Evolutionary conservation across 2,329 filamentous ascomycete genomes (phyloP).

Genomic region (Aspergillus quadrilineatus): DNA sequence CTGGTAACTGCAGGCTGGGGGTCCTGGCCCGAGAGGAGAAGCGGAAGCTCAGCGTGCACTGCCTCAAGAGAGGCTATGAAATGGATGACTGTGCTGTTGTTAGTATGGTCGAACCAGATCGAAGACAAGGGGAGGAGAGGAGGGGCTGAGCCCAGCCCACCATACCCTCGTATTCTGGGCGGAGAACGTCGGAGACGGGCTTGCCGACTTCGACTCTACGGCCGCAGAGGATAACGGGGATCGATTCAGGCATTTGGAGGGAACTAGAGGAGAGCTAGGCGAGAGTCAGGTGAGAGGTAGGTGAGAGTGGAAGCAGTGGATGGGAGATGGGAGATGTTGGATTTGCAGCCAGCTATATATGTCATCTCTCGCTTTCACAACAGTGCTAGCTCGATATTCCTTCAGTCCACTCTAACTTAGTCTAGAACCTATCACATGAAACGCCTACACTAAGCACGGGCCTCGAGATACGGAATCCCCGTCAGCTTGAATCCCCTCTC

Average conservation of each 20-base stretch:
- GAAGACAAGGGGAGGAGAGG: background rate
- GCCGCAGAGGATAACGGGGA: slow-evolving; percentile 1
- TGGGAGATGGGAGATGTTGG: no score
- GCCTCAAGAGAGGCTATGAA: slow-evolving; percentile 22
- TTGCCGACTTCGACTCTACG: background rate
- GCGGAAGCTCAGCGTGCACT: slow-evolving; percentile 23
- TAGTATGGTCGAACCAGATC: background rate
- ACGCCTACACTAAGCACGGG: background rate
- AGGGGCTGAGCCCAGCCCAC: no score
- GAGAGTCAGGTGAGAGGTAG: no score
- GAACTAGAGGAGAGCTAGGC: background rate
- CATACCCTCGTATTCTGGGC: slow-evolving; percentile 5
- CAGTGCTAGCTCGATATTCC: no score
- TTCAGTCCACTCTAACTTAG: no score
- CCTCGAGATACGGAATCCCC: slow-evolving; percentile 36
- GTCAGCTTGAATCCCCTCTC: slow-evolving; percentile 49
- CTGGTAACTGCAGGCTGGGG: slow-evolving; percentile 18
- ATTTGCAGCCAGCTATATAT: no score
- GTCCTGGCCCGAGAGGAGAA: slow-evolving; percentile 19
- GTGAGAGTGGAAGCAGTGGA: no score
- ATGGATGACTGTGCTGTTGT: slow-evolving; percentile 21
- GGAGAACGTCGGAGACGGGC: background rate
- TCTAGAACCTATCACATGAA: no score
- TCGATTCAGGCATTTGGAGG: background rate
- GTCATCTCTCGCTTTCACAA: no score